These are phyloP conservation scores for Imleria badia DNA, from an alignment of 768 basidiomycete species.

Conservation along the genomic window DNA sequence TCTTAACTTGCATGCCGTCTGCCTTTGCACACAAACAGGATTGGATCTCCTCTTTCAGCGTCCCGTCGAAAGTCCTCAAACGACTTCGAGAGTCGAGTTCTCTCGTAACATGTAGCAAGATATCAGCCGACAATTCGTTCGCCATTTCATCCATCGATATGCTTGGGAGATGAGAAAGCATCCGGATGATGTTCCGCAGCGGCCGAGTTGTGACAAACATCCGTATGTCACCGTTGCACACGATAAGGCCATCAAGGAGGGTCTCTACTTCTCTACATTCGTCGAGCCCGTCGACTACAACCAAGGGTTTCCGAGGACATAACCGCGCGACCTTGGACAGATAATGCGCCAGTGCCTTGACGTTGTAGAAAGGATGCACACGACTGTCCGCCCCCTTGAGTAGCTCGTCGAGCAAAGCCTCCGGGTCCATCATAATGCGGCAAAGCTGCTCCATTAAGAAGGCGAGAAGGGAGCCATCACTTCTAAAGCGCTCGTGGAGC, in stretches of 20 bases:
- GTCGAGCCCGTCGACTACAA: slow-evolving; percentile 24
- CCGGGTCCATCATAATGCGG: background rate
- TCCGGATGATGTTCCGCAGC: background rate
- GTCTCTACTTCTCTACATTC: slow-evolving; percentile 16
- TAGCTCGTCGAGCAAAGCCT: slow-evolving; percentile 4
- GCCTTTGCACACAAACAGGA: slow-evolving; percentile 4
- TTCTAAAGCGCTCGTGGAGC: slow-evolving; percentile 10
- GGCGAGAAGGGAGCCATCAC: slow-evolving; percentile 19
- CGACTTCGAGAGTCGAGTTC: slow-evolving; percentile 9
- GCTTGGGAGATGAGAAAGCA: slow-evolving; percentile 1
- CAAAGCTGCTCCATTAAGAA: slow-evolving; percentile 6
- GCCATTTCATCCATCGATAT: slow-evolving; percentile 11
- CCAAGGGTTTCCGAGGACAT: slow-evolving; percentile 2
- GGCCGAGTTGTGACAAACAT: slow-evolving; percentile 14
- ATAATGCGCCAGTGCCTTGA: background rate
- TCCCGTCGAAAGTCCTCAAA: background rate
- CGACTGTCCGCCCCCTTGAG: background rate
- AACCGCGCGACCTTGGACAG: background rate
- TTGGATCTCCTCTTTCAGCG: slow-evolving; percentile 11
- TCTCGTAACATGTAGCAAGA: slow-evolving; percentile 1
- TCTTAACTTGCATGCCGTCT: slow-evolving; percentile 26
- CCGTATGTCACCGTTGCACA: background rate
- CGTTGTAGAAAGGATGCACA: background rate
- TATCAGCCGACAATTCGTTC: slow-evolving; percentile 8
- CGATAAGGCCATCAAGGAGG: slow-evolving; percentile 11